Percentiles rank a stretch among this genome's conserved stretches.
These are phyloP conservation scores for Rasamsonia emersonii DNA, from an alignment of 2,329 filamentous ascomycete species.

Conservation along the genomic window DNA sequence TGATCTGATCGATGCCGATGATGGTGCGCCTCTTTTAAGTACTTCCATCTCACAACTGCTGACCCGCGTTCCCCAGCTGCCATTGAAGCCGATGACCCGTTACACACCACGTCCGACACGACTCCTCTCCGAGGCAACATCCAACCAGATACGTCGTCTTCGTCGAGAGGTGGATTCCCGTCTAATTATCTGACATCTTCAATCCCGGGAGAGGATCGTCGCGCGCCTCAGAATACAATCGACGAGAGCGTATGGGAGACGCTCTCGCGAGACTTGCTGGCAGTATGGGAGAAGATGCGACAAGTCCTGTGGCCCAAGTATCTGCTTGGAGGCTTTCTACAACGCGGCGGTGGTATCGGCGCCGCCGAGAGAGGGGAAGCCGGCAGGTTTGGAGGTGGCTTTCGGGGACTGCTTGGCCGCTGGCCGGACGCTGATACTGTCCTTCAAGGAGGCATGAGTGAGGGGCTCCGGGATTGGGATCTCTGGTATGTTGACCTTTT, in stretches of 20 bases:
- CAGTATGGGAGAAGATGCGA: constrained; percentile 96
- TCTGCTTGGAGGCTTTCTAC: constrained; percentile 62
- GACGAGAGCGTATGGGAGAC: constrained; percentile 98
- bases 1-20: constrained; percentile 70
- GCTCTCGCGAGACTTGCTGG: constrained; percentile 80
- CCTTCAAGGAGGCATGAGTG: constrained; percentile 66
- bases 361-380: constrained; percentile 51
- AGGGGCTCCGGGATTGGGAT: constrained; percentile 92
- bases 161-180: constrained; percentile 48
- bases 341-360: constrained; percentile 45
- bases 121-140: constrained; percentile 81
- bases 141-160: constrained; percentile 42
- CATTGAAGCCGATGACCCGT: constrained; percentile 86
- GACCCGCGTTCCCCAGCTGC: constrained; percentile 39
- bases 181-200: constrained; percentile 78
- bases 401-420: constrained; percentile 50
- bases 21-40: too few species aligned
- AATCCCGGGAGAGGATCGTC: constrained; percentile 86
- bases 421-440: constrained; percentile 62
- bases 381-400: constrained; percentile 35
- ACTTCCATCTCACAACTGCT: too few species aligned
- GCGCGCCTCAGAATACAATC: constrained; percentile 84
- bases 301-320: constrained; percentile 96
- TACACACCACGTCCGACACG: constrained; percentile 59
- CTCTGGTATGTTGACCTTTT: constrained; percentile 54